These are phyloP conservation scores for Catharanthus roseus DNA, from an alignment of 257 asterid species.

Conservation along the genomic window DNA sequence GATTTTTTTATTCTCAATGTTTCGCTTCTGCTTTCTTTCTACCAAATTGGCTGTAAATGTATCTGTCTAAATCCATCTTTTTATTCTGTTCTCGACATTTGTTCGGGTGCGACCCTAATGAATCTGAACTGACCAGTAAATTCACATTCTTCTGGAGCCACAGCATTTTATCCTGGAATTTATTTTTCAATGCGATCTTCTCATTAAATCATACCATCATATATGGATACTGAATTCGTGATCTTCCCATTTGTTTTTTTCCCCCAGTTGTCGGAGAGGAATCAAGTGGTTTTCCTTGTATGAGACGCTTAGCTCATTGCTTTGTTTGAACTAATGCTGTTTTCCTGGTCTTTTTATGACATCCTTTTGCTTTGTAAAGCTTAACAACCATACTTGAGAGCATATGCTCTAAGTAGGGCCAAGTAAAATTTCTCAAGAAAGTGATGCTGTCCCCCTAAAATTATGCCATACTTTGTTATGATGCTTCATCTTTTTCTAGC, in stretches of 20 bases:
- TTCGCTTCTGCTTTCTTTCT: neutral
- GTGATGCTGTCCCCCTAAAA: neutral
- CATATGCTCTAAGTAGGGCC: neutral
- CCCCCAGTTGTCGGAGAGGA: neutral
- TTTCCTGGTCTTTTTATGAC: neutral
- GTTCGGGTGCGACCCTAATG: neutral
- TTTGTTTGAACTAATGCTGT: neutral
- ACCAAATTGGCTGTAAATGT: no score
- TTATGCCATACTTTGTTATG: neutral
- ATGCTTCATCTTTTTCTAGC: neutral
- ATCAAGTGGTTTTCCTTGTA: neutral
- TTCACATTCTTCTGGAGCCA: no score
- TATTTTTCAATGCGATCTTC: neutral
- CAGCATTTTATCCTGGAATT: neutral
- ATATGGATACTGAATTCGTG: neutral
- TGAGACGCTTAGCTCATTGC: conserved; percentile 3
- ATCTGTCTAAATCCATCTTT: neutral
- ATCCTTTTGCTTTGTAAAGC: neutral
- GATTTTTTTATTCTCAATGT: neutral
- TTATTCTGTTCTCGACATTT: neutral
- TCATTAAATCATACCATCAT: neutral
- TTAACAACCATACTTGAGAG: conserved; percentile 1
- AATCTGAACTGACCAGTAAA: neutral
- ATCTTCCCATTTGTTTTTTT: neutral
- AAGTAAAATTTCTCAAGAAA: neutral